A percentile compares a stretch with the other conserved stretches of the same genome.
phyloP scores from a whole-genome alignment of 441 rosid species.

The Populus hybrid region DNA sequence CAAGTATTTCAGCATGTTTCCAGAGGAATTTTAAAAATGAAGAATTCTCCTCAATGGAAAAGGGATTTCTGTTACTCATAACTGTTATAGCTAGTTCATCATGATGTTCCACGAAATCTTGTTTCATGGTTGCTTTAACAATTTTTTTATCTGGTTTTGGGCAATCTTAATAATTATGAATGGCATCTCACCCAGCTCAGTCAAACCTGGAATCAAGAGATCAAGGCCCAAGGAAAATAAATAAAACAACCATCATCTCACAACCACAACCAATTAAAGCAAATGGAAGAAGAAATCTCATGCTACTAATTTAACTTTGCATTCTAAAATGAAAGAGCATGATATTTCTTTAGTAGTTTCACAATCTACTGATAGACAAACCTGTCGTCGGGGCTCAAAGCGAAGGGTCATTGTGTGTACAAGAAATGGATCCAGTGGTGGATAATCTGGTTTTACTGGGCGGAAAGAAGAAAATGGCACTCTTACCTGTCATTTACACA shows the following conservation, averaged over 20 bases:
- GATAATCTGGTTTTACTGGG: constrained; percentile 94
- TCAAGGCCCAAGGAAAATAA: neutral
- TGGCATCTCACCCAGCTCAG: neutral
- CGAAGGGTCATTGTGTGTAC: constrained; percentile 87
- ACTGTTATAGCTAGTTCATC: too few relatives aligned
- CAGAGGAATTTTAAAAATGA: neutral
- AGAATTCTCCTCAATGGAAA: neutral
- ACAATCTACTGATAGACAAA: constrained; percentile 20
- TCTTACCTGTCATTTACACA: constrained; percentile 65
- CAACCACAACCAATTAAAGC: neutral
- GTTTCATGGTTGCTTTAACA: neutral
- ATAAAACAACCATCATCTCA: neutral
- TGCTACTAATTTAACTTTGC: neutral
- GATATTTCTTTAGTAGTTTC: neutral
- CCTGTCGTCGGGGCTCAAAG: constrained; percentile 99
- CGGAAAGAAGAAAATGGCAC: constrained; percentile 92
- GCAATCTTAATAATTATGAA: neutral
- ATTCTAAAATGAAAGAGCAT: too few relatives aligned
- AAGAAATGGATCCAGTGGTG: constrained; percentile 87
- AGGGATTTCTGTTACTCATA: neutral
- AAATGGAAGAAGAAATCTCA: neutral
- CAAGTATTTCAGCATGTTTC: neutral
- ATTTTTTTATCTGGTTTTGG: neutral
- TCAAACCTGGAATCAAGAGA: neutral
- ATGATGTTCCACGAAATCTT: neutral